Evolutionary conservation across 345 rosid genomes (phyloP).

Genomic region (Euphorbia lathyris): DNA sequence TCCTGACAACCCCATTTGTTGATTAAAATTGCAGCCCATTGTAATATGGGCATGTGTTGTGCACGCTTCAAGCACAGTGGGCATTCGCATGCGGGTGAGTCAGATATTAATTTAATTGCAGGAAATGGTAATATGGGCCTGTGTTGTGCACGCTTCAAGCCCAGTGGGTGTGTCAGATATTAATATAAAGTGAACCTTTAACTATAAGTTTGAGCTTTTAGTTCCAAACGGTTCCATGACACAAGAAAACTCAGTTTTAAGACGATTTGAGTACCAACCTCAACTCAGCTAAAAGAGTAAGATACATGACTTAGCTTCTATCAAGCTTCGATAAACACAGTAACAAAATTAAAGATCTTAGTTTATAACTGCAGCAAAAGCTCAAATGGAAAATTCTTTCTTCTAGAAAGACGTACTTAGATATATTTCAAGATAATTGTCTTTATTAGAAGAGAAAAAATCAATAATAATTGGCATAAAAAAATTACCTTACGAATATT

Average conservation of each 20-base stretch:
- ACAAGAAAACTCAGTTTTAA: not conserved
- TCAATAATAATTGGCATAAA: not conserved
- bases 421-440: not conserved
- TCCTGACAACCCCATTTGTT: too few relatives aligned
- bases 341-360: not conserved
- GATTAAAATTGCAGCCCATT: too few relatives aligned
- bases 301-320: not conserved
- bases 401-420: not conserved
- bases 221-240: too few relatives aligned
- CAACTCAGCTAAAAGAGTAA: not conserved
- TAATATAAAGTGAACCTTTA: too few relatives aligned
- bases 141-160: too few relatives aligned
- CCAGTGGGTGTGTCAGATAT: too few relatives aligned
- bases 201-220: too few relatives aligned
- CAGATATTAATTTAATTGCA: too few relatives aligned
- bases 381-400: not conserved
- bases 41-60: too few relatives aligned
- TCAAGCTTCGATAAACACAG: not conserved
- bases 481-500: constrained; percentile 68
- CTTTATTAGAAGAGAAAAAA: not conserved
- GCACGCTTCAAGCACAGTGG: too few relatives aligned
- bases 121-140: too few relatives aligned
- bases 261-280: not conserved
- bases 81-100: too few relatives aligned
- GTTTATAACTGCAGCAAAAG: not conserved